Percentiles rank a stretch among this genome's conserved stretches.
Conservation (phyloP, 2,329 filamentous ascomycete genomes). For the Aquanectria penicillioides region DNA sequence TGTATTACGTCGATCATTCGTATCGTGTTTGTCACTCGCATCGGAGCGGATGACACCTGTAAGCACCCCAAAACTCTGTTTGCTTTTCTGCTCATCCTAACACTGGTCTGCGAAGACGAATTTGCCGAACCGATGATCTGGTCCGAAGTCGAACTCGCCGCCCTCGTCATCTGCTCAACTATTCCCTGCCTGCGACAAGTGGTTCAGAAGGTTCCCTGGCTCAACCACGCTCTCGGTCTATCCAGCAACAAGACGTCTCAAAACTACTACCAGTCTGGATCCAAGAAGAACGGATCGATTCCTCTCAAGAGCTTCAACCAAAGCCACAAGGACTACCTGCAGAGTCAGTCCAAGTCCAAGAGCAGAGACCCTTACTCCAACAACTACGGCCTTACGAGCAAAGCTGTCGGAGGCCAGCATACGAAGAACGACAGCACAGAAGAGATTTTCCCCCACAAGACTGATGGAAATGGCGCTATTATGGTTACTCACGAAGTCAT, state of each 20-base stretch:
- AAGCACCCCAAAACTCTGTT: background rate
- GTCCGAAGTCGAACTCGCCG: conserved; percentile 44
- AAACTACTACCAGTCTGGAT: conserved; percentile 17
- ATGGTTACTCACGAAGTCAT: conserved; percentile 30
- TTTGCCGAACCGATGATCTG: conserved; percentile 40
- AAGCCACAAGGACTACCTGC: conserved; percentile 23
- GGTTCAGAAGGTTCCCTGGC: conserved; percentile 40
- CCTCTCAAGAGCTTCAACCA: conserved; percentile 29
- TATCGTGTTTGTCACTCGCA: conserved; percentile 37
- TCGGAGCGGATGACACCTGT: conserved; percentile 40
- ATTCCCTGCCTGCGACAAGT: conserved; percentile 45
- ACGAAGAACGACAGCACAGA: conserved; percentile 35
- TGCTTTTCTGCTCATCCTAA: background rate
- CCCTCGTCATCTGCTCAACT: conserved; percentile 46
- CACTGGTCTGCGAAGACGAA: background rate
- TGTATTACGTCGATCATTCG: conserved; percentile 42
- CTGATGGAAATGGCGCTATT: conserved; percentile 33
- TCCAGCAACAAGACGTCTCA: conserved; percentile 32
- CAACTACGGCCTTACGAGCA: conserved; percentile 29
- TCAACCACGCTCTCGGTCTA: conserved; percentile 43
- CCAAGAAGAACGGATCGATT: conserved; percentile 25
- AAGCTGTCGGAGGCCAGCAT: conserved; percentile 27
- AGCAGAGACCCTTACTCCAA: background rate
- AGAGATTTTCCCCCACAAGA: conserved; percentile 34
- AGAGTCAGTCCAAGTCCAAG: conserved; percentile 20